Evolutionary conservation across 805 yeast species (phyloP).

Genomic region (Maudiozyma serrabonitensis): DNA sequence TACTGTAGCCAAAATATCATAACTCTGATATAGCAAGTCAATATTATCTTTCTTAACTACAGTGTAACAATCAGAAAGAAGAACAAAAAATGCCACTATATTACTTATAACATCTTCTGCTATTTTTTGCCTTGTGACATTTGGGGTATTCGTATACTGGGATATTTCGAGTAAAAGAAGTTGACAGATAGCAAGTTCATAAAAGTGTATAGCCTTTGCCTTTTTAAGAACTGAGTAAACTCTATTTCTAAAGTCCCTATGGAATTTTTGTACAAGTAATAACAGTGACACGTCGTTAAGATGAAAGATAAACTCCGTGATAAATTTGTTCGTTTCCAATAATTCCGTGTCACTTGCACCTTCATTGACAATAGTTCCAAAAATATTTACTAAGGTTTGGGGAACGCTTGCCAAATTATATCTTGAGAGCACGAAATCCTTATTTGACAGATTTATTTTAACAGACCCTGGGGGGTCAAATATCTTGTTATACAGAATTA

Average conservation of each 20-base stretch:
- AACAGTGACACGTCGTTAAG: slow-evolving; percentile 14
- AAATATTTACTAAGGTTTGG: slow-evolving; percentile 7
- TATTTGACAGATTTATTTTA: slow-evolving; percentile 8
- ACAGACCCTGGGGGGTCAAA: slow-evolving; percentile 13
- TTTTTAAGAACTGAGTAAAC: slow-evolving; percentile 13
- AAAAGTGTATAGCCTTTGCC: slow-evolving; percentile 28
- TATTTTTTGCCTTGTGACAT: slow-evolving; percentile 7
- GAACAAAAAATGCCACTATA: slow-evolving; percentile 19
- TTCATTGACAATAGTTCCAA: slow-evolving; percentile 13
- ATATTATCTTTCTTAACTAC: slow-evolving; percentile 1
- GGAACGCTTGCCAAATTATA: slow-evolving; percentile 6
- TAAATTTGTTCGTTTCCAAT: slow-evolving; percentile 6
- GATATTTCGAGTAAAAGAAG: slow-evolving; percentile 21
- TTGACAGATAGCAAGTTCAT: slow-evolving; percentile 23
- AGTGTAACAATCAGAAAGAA: slow-evolving; percentile 15
- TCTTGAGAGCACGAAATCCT: slow-evolving; percentile 15
- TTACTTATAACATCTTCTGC: slow-evolving; percentile 17
- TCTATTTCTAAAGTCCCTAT: slow-evolving; percentile 19
- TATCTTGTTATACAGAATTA: slow-evolving; percentile 7
- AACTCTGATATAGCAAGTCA: slow-evolving; percentile 11
- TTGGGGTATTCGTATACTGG: slow-evolving; percentile 13
- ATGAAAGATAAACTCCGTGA: slow-evolving; percentile 15
- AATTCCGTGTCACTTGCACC: slow-evolving; percentile 24
- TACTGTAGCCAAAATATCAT: slow-evolving; percentile 13
- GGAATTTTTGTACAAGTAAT: slow-evolving; percentile 17